phyloP scores from a whole-genome alignment of 2,329 filamentous ascomycete genomes.

The Cadophora sp. region DNA sequence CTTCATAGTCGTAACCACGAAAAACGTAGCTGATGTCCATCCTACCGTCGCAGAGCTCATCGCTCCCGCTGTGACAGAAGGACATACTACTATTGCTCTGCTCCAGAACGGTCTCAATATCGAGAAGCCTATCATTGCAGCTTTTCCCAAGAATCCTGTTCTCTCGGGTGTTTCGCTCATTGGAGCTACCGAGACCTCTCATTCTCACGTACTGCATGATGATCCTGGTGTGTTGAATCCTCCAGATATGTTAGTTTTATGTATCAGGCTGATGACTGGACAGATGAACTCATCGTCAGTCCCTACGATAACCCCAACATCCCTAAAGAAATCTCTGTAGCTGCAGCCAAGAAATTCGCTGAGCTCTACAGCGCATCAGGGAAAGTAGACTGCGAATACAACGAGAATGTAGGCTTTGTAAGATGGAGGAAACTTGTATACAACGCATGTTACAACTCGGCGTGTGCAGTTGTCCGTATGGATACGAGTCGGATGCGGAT shows the following conservation, averaged over 20 bases:
- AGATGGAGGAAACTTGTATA: constrained; percentile 42
- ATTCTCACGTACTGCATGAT: constrained; percentile 38
- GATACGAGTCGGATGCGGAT: constrained; percentile 37
- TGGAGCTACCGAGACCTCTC: constrained; percentile 34
- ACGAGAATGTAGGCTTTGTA: constrained; percentile 35
- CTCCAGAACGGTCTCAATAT: constrained; percentile 43
- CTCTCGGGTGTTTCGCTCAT: constrained; percentile 41
- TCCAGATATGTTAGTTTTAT: not conserved
- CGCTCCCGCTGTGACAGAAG: constrained; percentile 36
- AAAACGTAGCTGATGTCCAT: constrained; percentile 39
- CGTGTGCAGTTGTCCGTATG: constrained; percentile 38
- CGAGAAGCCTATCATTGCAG: constrained; percentile 36
- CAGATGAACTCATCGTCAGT: constrained; percentile 35
- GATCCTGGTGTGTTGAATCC: constrained; percentile 14
- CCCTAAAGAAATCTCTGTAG: constrained; percentile 17
- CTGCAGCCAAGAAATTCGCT: constrained; percentile 35
- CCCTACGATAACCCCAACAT: constrained; percentile 35
- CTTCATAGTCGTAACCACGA: constrained; percentile 40
- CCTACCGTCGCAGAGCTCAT: constrained; percentile 47
- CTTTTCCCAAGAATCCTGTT: constrained; percentile 37
- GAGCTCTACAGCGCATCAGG: constrained; percentile 36
- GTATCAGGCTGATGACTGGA: not conserved
- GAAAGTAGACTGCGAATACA: constrained; percentile 34
- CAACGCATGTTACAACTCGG: constrained; percentile 40
- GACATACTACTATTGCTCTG: constrained; percentile 37